These are phyloP conservation scores for Blumeria graminis DNA, from an alignment of 2,329 filamentous ascomycete genomes.

Conservation along the genomic window DNA sequence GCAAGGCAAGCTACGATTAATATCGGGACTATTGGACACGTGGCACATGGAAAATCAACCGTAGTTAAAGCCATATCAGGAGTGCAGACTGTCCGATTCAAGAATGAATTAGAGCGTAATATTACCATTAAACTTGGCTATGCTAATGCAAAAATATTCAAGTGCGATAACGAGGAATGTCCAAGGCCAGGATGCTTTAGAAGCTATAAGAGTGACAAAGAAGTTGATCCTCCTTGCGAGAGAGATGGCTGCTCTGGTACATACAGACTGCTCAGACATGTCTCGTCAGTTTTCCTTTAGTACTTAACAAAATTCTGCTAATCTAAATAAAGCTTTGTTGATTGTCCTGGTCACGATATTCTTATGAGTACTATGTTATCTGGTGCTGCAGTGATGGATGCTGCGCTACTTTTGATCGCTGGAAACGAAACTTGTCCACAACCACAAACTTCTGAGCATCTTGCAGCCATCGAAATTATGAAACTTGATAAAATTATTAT, in stretches of 20 bases:
- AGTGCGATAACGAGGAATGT: slow-evolving; percentile 81
- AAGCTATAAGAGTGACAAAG: slow-evolving; percentile 97
- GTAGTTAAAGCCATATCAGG: slow-evolving; percentile 98
- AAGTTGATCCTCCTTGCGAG: slow-evolving; percentile 90
- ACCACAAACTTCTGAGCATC: slow-evolving; percentile 93
- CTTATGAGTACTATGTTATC: slow-evolving; percentile 99
- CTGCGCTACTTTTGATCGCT: slow-evolving; percentile 81
- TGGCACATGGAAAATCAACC: slow-evolving; percentile 96
- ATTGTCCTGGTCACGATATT: slow-evolving; percentile 99
- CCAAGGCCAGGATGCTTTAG: slow-evolving; percentile 86
- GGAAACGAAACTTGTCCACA: slow-evolving; percentile 97
- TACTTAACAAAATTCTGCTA: slow-evolving; percentile 7
- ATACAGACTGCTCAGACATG: slow-evolving; percentile 74
- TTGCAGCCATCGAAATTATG: slow-evolving; percentile 99
- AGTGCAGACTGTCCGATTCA: slow-evolving; percentile 96
- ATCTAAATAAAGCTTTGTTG: slow-evolving; percentile 48
- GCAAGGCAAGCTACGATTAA: slow-evolving; percentile 96
- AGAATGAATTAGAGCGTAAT: slow-evolving; percentile 97
- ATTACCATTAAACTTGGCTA: slow-evolving; percentile 99
- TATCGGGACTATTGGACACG: slow-evolving; percentile 93
- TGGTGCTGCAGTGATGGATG: slow-evolving; percentile 97
- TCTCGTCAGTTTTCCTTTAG: slow-evolving; percentile 43
- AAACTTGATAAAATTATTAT: slow-evolving; percentile 99
- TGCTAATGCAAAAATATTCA: slow-evolving; percentile 98
- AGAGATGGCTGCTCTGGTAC: slow-evolving; percentile 71